A percentile compares a stretch with the other conserved stretches of the same genome.
Evolutionary conservation across 768 basidiomycete genomes (phyloP).

Genomic region (Suillus placidus): DNA sequence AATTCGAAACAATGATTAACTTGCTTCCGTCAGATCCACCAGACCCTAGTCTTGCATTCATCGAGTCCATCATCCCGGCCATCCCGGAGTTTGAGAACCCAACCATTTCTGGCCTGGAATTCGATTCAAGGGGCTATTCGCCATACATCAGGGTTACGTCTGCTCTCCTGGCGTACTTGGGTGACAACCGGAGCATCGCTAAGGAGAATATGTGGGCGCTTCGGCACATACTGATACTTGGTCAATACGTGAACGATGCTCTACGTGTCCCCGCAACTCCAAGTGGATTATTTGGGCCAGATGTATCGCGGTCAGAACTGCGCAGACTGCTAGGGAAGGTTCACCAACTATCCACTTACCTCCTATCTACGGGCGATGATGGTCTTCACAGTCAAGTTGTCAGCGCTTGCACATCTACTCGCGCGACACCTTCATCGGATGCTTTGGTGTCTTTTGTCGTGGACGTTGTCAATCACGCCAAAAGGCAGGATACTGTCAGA

Average conservation of each 20-base stretch:
- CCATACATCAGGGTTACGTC: slow-evolving; percentile 63
- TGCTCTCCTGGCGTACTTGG: slow-evolving; percentile 58
- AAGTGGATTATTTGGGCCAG: slow-evolving; percentile 51
- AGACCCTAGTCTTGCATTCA: slow-evolving; percentile 58
- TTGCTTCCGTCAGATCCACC: slow-evolving; percentile 48
- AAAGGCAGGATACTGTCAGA: slow-evolving; percentile 47
- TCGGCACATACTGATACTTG: slow-evolving; percentile 66
- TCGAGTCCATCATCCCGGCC: slow-evolving; percentile 62
- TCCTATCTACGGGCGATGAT: slow-evolving; percentile 51
- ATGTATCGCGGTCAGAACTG: slow-evolving; percentile 38
- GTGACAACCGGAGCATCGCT: slow-evolving; percentile 61
- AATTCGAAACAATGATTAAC: slow-evolving; percentile 50
- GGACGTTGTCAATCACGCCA: slow-evolving; percentile 35
- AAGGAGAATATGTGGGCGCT: slow-evolving; percentile 66
- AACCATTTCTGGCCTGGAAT: slow-evolving; percentile 14
- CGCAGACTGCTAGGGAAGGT: slow-evolving; percentile 47
- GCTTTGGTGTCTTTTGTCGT: slow-evolving; percentile 33
- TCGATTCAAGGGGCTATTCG: slow-evolving; percentile 54
- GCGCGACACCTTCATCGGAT: slow-evolving; percentile 20
- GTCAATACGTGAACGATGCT: slow-evolving; percentile 64
- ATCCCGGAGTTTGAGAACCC: slow-evolving; percentile 25
- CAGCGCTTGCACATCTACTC: slow-evolving; percentile 35
- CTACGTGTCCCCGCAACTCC: slow-evolving; percentile 51
- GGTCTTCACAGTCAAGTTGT: slow-evolving; percentile 53
- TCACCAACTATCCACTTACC: slow-evolving; percentile 62